Conservation (phyloP, 768 basidiomycete species). For the Amylocystis lapponica region DNA sequence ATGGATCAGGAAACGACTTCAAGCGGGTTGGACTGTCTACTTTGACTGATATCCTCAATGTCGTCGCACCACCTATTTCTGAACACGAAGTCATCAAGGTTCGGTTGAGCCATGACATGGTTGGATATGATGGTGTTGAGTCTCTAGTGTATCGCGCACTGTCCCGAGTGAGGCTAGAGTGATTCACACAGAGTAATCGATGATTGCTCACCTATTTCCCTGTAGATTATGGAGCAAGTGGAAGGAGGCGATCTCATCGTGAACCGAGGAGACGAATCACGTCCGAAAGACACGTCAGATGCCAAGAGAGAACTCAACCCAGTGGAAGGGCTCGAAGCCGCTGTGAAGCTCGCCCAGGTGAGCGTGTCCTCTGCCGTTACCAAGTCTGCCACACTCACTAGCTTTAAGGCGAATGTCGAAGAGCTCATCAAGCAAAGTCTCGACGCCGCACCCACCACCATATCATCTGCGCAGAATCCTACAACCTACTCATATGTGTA, state of each 20-base stretch:
- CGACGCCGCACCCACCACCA: slow-evolving; percentile 23
- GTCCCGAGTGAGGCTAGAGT: slow-evolving; percentile 51
- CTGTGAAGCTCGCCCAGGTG: slow-evolving; percentile 81
- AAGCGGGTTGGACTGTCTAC: slow-evolving; percentile 84
- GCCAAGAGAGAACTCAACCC: slow-evolving; percentile 66
- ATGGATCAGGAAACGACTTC: slow-evolving; percentile 93
- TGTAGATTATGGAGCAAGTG: slow-evolving; percentile 87
- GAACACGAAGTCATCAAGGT: slow-evolving; percentile 98
- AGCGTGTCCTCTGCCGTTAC: slow-evolving; percentile 11
- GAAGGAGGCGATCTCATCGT: slow-evolving; percentile 89
- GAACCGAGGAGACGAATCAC: slow-evolving; percentile 74
- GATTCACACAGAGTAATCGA: background rate
- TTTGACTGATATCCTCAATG: slow-evolving; percentile 87
- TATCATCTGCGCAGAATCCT: slow-evolving; percentile 42
- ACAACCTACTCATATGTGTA: slow-evolving; percentile 88
- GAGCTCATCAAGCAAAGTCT: slow-evolving; percentile 66
- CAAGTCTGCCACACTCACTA: too few relatives aligned
- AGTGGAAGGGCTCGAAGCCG: slow-evolving; percentile 81
- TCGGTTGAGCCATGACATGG: slow-evolving; percentile 95
- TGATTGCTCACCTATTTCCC: slow-evolving; percentile 2
- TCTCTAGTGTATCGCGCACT: slow-evolving; percentile 87
- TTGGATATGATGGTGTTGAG: slow-evolving; percentile 93
- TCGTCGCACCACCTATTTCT: slow-evolving; percentile 95
- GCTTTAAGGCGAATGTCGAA: slow-evolving; percentile 66
- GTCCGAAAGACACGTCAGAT: slow-evolving; percentile 51